A percentile compares a stretch with the other conserved stretches of the same genome.
phyloP scores from a whole-genome alignment of 2,329 filamentous ascomycete genomes.

The Colletotrichum cordylinicola region DNA sequence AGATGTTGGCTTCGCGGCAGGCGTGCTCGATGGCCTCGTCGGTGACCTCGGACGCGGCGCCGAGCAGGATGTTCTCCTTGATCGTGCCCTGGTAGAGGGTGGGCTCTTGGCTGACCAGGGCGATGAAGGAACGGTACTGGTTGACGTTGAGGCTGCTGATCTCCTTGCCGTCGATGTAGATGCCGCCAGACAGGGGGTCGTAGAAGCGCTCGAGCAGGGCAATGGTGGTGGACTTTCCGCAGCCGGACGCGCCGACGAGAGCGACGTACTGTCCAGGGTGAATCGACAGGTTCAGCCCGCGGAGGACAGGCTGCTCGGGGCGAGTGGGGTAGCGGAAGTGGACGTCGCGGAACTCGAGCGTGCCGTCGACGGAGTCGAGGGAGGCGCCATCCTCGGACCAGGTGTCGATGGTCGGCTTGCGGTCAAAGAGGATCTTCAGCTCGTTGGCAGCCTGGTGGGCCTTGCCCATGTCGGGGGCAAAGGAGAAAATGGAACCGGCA shows the following conservation, averaged over 20 bases:
- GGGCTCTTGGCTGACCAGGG: conserved; percentile 92
- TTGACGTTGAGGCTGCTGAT: conserved; percentile 83
- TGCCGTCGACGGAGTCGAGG: conserved; percentile 71
- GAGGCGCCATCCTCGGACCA: conserved; percentile 75
- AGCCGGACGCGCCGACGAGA: conserved; percentile 91
- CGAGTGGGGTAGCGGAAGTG: conserved; percentile 95
- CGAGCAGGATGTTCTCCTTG: conserved; percentile 86
- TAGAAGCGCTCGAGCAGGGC: conserved; percentile 94
- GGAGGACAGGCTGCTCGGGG: conserved; percentile 89
- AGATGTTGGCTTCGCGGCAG: conserved; percentile 90
- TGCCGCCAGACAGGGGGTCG: conserved; percentile 79
- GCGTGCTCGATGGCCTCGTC: conserved; percentile 79
- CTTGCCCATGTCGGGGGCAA: conserved; percentile 92
- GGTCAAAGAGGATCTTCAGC: conserved; percentile 84
- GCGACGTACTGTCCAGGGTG: conserved; percentile 85
- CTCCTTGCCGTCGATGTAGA: conserved; percentile 84
- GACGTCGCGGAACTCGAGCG: conserved; percentile 88
- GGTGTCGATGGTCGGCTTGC: conserved; percentile 80
- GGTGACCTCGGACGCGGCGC: conserved; percentile 68
- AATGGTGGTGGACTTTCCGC: conserved; percentile 94
- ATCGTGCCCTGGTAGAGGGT: conserved; percentile 94
- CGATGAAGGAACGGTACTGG: conserved; percentile 82
- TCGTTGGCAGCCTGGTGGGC: conserved; percentile 83
- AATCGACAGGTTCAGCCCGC: conserved; percentile 77
- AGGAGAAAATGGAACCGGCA: conserved; percentile 87